These are phyloP conservation scores for Colletotrichum caudatum DNA, from an alignment of 2,329 filamentous ascomycete species.

Conservation along the genomic window DNA sequence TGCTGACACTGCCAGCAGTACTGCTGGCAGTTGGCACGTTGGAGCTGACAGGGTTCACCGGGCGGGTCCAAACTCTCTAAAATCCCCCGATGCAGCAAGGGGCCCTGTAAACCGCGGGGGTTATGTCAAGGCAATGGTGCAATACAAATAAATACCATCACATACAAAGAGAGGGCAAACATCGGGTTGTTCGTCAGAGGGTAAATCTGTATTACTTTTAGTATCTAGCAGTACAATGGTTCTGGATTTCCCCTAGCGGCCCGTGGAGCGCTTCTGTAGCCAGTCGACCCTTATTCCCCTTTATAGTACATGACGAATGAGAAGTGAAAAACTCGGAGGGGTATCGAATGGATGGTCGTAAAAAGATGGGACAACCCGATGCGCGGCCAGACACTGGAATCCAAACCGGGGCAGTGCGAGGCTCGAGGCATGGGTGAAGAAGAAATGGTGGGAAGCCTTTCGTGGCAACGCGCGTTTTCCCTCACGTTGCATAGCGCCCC, in stretches of 20 bases:
- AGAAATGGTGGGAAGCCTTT: constrained; percentile 15
- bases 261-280: constrained; percentile 10
- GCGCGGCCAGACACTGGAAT: constrained; percentile 9
- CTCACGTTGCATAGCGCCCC: constrained; percentile 25
- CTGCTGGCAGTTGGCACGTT: not conserved
- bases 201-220: not conserved
- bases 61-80: constrained; percentile 22
- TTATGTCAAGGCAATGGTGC: not conserved
- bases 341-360: constrained; percentile 40
- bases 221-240: constrained; percentile 9
- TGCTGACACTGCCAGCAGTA: not conserved
- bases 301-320: constrained; percentile 37
- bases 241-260: constrained; percentile 5
- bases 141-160: not conserved
- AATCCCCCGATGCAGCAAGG: not conserved
- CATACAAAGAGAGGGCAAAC: too few species aligned
- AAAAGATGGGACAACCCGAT: constrained; percentile 16
- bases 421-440: not conserved
- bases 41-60: not conserved
- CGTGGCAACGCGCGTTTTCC: constrained; percentile 3
- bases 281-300: constrained; percentile 6
- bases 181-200: not conserved
- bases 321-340: constrained; percentile 33
- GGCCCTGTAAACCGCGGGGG: not conserved
- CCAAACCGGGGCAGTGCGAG: constrained; percentile 8